Conservation (phyloP, 345 rosid genomes). For the Sisymbrium altissimum region DNA sequence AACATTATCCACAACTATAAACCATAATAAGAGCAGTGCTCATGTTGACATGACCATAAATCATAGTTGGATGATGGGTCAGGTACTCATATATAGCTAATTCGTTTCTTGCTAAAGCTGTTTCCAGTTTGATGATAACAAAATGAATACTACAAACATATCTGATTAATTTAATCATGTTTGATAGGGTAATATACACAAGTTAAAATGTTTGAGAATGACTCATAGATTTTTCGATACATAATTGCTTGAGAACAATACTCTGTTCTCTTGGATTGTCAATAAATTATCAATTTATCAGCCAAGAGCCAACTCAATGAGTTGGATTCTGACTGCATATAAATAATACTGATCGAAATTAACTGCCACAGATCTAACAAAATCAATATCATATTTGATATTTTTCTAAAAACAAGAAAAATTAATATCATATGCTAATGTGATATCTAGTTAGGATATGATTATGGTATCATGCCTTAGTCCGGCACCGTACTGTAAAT, state of each 20-base stretch:
- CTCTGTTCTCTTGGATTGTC: background rate
- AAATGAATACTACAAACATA: background rate
- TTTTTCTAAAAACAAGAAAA: background rate
- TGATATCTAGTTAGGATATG: constrained; percentile 4
- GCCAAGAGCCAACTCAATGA: constrained; percentile 22
- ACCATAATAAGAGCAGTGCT: too few species aligned
- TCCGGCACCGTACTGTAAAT: constrained; percentile 23
- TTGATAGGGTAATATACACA: background rate
- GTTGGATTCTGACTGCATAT: background rate
- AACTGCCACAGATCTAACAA: constrained; percentile 7
- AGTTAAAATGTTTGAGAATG: background rate
- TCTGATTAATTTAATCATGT: background rate
- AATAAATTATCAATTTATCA: constrained; percentile 7
- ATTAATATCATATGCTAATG: background rate
- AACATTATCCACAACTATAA: too few species aligned
- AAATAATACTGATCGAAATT: background rate
- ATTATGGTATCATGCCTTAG: constrained; percentile 12
- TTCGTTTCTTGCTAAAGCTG: background rate
- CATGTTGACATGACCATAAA: too few species aligned
- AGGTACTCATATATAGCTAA: too few species aligned
- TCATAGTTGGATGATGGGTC: too few species aligned
- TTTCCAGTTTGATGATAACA: background rate
- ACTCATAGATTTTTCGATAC: background rate
- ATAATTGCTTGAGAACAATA: background rate
- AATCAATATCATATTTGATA: background rate